Base-by-base conservation (phyloP, 1,284 basidiomycete genomes). In the Ganoderma multipileum region DNA sequence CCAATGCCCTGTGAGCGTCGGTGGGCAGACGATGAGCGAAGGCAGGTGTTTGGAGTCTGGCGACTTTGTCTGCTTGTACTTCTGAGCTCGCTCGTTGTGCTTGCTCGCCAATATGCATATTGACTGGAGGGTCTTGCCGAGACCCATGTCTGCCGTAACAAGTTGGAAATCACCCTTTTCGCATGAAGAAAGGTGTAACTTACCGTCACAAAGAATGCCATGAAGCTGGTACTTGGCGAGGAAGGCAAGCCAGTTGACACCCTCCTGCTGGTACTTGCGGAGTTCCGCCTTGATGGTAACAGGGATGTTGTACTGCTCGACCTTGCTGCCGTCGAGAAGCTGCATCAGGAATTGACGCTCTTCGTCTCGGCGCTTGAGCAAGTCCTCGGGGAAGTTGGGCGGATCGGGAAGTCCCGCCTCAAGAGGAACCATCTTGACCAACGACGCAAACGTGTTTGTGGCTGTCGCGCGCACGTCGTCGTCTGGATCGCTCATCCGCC, bases 381-480 rank as follows among this genome's bases (percentile, higher is more conserved):
- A 83, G 67, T 97, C 96, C 60, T 91, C 87, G 0, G 98, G 91
- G 83, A 99, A 98, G 20, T 94, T 94, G 14, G 92, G 91, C 42
- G 98, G 98, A 79, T 99, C 96, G 7, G 97, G 97, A 42, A 99
- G 84, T 64, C 97, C 98, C 72, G 95, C 94, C 94, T 99, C 98
- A 0, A 99, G 86, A 4, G 98, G 98, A 7, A 99, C 96, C 93
- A 99, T 97, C 85, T 99, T 99, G 74, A 99, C 95, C n/a, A 99
- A 84, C 2, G 95, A 94, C 0, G 98, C 98, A 79, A 99, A 99
- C 0, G 97, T 98, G 77, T 96, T 96, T 9, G 98, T 99, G 0
- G 98, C 93, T 6, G 96, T 91, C 47, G 97, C 89, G 26, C 98
- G 92, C 60, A 98, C 92, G 70, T 95, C 91, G 72, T 97, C 95